Base-by-base conservation (phyloP, 305 asterid species). In the Salvia sclarea region DNA sequence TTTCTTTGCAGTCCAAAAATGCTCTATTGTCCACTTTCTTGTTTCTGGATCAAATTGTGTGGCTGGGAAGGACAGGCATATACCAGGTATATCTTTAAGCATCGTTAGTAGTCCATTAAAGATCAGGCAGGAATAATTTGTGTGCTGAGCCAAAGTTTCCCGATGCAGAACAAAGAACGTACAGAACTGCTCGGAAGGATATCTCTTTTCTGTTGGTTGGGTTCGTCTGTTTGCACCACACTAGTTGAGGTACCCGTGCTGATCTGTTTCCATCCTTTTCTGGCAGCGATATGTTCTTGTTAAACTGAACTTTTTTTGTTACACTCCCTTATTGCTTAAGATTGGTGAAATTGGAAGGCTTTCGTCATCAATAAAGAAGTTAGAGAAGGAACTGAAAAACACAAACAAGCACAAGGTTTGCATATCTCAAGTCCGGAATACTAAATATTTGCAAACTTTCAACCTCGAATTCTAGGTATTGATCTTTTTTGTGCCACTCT, bases 21-120 rank as follows among this genome's bases (percentile, higher is more conserved):
- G 96, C 97, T 8, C 87, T 94, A 57, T 68, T 94, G 79, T 87
- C 97, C 56, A 87, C 89, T 65, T 94, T 94, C 96, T 82, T 94
- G 83, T 94, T 94, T 79, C 85, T 94, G 75, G 98, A 94, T 81
- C 98, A 94, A 88, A 81, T 94, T 24, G 91, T 87, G 73, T 94
- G 96, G 96, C 86, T 93, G 78, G 93, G 96, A 59, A 86, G 96
- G 84, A 76, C 96, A 10, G 98, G 96, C 85, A 87, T 93, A 44
- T 91, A 93, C 76, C 85, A 88, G 98, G 98, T 91, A 79, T 64
- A 55, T 60, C 58, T 21, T 28, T n/a, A n/a, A 41, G 20, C 21
- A 48, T 47, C 8, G 24, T 25, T 49, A 31, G 17, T 54, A 24
- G 17, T 49, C 49, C 44, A 6, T 24, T 14, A 9, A 16, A 4